phyloP scores from a whole-genome alignment of 1,284 basidiomycete genomes.

The Melampsora americana region DNA sequence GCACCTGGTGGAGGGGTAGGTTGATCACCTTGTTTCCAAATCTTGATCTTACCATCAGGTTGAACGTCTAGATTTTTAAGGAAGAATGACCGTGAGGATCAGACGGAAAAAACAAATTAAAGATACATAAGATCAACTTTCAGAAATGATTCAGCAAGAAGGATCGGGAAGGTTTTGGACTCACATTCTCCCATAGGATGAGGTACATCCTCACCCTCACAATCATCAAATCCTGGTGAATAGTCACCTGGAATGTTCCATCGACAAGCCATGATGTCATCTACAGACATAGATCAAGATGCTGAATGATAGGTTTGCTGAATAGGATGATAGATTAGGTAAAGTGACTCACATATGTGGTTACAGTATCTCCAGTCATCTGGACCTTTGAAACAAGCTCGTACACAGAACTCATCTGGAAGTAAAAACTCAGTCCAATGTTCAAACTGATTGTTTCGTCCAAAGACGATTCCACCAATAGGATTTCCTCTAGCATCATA shows the following conservation, averaged over 20 bases:
- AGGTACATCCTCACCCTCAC: slow-evolving; percentile 30
- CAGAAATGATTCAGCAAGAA: not conserved
- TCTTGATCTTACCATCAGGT: not conserved
- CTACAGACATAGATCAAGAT: not conserved
- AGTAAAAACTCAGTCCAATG: slow-evolving; percentile 41
- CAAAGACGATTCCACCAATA: slow-evolving; percentile 26
- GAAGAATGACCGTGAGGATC: not conserved
- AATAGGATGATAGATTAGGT: not conserved
- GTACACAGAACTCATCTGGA: slow-evolving; percentile 32
- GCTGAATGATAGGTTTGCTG: not conserved
- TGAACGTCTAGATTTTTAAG: not conserved
- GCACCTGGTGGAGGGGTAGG: not conserved
- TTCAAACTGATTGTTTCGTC: slow-evolving; percentile 33
- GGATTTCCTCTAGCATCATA: not conserved
- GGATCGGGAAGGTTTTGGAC: not conserved
- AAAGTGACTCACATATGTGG: slow-evolving; percentile 19
- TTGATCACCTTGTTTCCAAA: not conserved
- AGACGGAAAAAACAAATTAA: not conserved
- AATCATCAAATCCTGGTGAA: slow-evolving; percentile 30
- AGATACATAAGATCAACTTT: not conserved
- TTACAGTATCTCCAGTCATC: slow-evolving; percentile 43
- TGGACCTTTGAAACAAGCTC: slow-evolving; percentile 36
- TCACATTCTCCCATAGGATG: slow-evolving; percentile 44
- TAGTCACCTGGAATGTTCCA: slow-evolving; percentile 42
- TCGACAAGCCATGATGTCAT: slow-evolving; percentile 41